Evolutionary conservation across 345 rosid genomes (phyloP).

Genomic region (Euclidium syriacum): DNA sequence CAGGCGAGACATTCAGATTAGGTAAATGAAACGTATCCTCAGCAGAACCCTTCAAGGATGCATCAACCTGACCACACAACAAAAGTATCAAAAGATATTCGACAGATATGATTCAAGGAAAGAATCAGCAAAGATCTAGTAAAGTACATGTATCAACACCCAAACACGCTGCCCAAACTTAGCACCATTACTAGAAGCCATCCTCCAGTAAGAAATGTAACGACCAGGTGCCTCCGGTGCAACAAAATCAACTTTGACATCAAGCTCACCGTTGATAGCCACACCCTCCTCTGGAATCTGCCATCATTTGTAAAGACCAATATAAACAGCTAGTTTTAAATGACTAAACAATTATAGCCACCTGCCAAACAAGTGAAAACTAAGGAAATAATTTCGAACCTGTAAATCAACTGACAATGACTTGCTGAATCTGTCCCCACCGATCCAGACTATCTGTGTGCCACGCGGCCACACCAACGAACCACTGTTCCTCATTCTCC

Average conservation of each 20-base stretch:
- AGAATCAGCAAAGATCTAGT: not conserved
- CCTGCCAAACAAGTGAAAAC: conserved; percentile 4
- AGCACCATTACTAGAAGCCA: conserved; percentile 58
- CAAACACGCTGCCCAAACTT: conserved; percentile 93
- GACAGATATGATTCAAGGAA: not conserved
- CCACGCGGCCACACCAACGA: conserved; percentile 60
- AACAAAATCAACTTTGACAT: conserved; percentile 68
- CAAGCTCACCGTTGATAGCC: conserved; percentile 59
- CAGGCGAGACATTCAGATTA: conserved; percentile 68
- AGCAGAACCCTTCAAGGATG: conserved; percentile 33
- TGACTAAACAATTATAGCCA: not conserved
- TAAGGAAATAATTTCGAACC: conserved; percentile 34
- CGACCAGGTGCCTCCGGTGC: conserved; percentile 76
- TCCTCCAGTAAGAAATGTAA: conserved; percentile 86
- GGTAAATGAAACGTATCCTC: conserved; percentile 37
- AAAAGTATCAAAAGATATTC: not conserved
- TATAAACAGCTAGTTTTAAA: not conserved
- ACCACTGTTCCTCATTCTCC: conserved; percentile 90
- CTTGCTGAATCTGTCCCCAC: conserved; percentile 58
- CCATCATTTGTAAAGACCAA: conserved; percentile 2
- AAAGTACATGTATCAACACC: conserved; percentile 74
- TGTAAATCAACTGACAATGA: conserved; percentile 43
- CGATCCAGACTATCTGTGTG: conserved; percentile 64
- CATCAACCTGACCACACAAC: conserved; percentile 51
- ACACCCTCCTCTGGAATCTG: conserved; percentile 71